These are phyloP conservation scores for Huntiella abstrusa DNA, from an alignment of 2,329 filamentous ascomycete species.

Conservation along the genomic window DNA sequence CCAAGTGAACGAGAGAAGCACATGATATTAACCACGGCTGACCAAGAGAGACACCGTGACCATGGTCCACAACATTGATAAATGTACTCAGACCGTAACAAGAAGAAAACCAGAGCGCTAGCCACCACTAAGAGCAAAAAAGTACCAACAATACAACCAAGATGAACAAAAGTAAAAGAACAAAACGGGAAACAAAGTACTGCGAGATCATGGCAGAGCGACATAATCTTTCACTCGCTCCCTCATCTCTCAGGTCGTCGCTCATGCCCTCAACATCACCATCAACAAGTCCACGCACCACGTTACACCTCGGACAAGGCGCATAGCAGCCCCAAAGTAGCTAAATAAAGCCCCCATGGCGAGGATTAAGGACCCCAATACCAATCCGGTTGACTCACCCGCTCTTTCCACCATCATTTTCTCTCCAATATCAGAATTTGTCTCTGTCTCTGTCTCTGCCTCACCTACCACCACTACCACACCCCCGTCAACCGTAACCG, in stretches of 20 bases:
- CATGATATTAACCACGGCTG: too few species aligned
- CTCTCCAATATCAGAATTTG: background rate
- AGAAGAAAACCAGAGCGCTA: too few species aligned
- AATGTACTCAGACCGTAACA: too few species aligned
- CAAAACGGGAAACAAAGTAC: conserved; percentile 4
- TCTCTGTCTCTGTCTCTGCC: background rate
- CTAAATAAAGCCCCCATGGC: conserved; percentile 10
- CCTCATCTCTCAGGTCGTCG: background rate
- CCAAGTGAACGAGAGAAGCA: too few species aligned
- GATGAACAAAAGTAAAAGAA: conserved; percentile 1
- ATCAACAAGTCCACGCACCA: conserved; percentile 11
- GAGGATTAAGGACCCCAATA: conserved; percentile 9
- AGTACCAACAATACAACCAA: conserved; percentile 1
- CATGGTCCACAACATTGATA: too few species aligned
- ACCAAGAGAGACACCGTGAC: too few species aligned
- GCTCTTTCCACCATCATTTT: background rate
- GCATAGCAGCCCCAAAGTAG: conserved; percentile 10
- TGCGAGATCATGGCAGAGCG: conserved; percentile 5
- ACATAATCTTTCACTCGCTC: background rate
- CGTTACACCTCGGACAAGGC: conserved; percentile 8
- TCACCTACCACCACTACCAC: background rate
- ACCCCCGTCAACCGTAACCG: conserved; percentile 1
- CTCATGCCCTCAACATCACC: background rate
- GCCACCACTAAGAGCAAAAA: background rate
- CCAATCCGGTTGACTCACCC: conserved; percentile 6